Evolutionary conservation across 2,329 filamentous ascomycete genomes (phyloP).

Genomic region (Ceratocystiopsis sp.): DNA sequence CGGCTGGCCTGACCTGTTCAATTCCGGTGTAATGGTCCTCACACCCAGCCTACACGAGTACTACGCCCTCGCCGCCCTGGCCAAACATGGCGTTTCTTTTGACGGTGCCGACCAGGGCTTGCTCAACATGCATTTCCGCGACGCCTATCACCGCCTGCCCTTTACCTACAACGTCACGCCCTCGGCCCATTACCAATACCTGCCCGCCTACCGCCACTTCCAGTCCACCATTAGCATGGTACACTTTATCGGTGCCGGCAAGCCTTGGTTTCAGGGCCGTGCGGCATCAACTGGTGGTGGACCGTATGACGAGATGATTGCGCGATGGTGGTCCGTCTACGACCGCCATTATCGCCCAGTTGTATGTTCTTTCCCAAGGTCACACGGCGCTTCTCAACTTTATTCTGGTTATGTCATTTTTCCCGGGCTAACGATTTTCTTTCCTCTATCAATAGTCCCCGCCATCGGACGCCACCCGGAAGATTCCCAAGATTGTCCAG

Average conservation of each 20-base stretch:
- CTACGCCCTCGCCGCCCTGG: conserved; percentile 68
- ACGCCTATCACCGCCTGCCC: conserved; percentile 69
- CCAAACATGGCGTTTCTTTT: conserved; percentile 77
- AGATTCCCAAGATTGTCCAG: conserved; percentile 24
- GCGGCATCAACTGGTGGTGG: conserved; percentile 33
- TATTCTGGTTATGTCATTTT: not conserved
- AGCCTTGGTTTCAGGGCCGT: conserved; percentile 67
- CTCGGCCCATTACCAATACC: conserved; percentile 91
- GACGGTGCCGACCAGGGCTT: conserved; percentile 94
- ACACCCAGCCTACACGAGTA: conserved; percentile 77
- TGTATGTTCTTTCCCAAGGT: conserved; percentile 15
- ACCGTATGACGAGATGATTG: conserved; percentile 69
- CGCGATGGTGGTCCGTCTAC: conserved; percentile 87
- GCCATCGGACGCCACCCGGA: no score
- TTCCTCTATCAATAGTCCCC: not conserved
- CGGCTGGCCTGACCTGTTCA: conserved; percentile 96
- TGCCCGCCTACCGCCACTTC: conserved; percentile 87
- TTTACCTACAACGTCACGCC: conserved; percentile 97
- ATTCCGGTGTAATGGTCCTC: conserved; percentile 91
- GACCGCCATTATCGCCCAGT: conserved; percentile 60
- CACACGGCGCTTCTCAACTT: no score
- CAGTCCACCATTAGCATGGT: conserved; percentile 77
- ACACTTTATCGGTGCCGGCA: conserved; percentile 84
- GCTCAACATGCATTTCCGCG: conserved; percentile 83
- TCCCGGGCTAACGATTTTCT: not conserved